Evolutionary conservation across 352 stramenopile genomes (phyloP), one percentile per base, ranked within the genome.

Genomic region (Globisporangium spinosum): DNA sequence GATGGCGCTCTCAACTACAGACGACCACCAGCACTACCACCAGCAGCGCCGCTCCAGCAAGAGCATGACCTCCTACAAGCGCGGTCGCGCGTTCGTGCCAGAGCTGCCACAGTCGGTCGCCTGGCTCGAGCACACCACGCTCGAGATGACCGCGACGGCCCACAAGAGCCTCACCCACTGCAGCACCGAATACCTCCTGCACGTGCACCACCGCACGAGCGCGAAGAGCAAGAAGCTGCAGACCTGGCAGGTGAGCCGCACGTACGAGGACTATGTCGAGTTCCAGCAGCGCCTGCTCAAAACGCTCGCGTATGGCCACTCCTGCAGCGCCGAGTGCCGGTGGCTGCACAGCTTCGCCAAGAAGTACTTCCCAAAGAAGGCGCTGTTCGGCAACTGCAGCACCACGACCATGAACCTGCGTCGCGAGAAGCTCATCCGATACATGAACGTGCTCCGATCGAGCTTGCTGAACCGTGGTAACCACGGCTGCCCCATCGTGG

Each of bases 331-430:
- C 55, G 80, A 90, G 61, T 92, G 84, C 73, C 76, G 73, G 45
- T 92, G 76, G 77, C 69, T 92, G 25, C 85, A 87, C 71, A 82
- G 77, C 49, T 83, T 89, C 54, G 64, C 89, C 15, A 82, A 83
- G 56, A 73, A 82, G 62, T 83, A 85, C 62, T 92, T 90, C 62
- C 84, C 84, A 15, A 76, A 83, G 63, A 71, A 70, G 40, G 75
- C 66, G n/a, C 60, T 83, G 5, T 74, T 86, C 5, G 23, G 34
- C 54, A 56, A 57, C 53, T 56, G 40, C 17, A 55, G 54, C 25
- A 38, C 38, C 2, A 27, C 51, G 13, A 15, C 27, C 4, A 63
- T 68, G 53, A 65, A 73, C 56, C 47, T 59, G 43, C 73, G 69
- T 54, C 61, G 70, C 54, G 56, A 64, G 15, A 69, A 69, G 17